Evolutionary conservation across 2,329 filamentous ascomycete genomes (phyloP).

Genomic region (Fusarium nematophilum): DNA sequence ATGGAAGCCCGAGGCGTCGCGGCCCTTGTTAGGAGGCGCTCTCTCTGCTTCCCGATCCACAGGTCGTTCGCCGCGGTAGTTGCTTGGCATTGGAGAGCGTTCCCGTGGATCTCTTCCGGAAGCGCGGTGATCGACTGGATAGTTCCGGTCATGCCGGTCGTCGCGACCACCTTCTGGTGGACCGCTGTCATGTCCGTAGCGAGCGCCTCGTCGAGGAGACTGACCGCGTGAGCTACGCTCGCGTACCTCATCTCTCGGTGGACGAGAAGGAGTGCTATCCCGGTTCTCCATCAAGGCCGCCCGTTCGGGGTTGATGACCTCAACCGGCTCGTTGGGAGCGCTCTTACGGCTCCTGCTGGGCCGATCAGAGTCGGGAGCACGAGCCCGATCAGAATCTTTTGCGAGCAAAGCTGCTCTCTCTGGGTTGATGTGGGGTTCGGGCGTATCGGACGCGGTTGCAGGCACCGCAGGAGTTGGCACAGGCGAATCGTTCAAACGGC

Average conservation of each 20-base stretch:
- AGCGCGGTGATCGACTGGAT: slow-evolving; percentile 49
- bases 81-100: slow-evolving; percentile 45
- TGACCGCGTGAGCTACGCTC: slow-evolving; percentile 55
- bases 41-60: slow-evolving; percentile 55
- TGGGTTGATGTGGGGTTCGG: slow-evolving; percentile 65
- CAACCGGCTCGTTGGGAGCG: slow-evolving; percentile 46
- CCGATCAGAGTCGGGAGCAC: slow-evolving; percentile 47
- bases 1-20: slow-evolving; percentile 55
- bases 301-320: slow-evolving; percentile 61
- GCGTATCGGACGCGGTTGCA: slow-evolving; percentile 39
- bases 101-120: slow-evolving; percentile 48
- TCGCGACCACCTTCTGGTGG: slow-evolving; percentile 56
- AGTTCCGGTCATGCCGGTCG: slow-evolving; percentile 59
- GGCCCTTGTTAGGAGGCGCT: slow-evolving; percentile 50
- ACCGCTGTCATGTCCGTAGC: slow-evolving; percentile 46
- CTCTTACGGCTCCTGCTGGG: slow-evolving; percentile 43
- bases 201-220: slow-evolving; percentile 60
- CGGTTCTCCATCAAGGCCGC: slow-evolving; percentile 58
- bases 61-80: slow-evolving; percentile 49
- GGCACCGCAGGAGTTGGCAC: slow-evolving; percentile 42
- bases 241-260: slow-evolving; percentile 57
- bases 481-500: slow-evolving; percentile 44
- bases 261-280: slow-evolving; percentile 51
- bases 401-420: slow-evolving; percentile 64
- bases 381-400: slow-evolving; percentile 46